phyloP scores from a whole-genome alignment of 139 green algal genomes.

The Axilococcus clingmanii region DNA sequence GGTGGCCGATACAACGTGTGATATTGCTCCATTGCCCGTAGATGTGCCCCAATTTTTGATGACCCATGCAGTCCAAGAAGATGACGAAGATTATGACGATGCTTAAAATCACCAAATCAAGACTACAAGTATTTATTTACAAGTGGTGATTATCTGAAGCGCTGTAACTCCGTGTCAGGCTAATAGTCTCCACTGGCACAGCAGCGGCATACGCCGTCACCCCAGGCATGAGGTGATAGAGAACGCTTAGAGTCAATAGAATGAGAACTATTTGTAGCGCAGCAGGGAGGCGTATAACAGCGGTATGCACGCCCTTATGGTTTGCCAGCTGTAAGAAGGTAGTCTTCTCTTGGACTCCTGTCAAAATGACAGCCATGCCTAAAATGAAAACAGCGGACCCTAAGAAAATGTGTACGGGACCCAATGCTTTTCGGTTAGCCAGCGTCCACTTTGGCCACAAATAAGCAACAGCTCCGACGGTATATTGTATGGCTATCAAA shows the following conservation, averaged over 20 bases:
- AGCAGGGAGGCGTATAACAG: slow-evolving; percentile 23
- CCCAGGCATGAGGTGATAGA: slow-evolving; percentile 23
- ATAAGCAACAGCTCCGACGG: slow-evolving; percentile 14
- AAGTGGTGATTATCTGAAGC: no score
- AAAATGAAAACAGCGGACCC: slow-evolving; percentile 14
- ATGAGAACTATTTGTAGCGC: slow-evolving; percentile 25
- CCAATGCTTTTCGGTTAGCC: slow-evolving; percentile 4
- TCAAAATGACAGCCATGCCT: slow-evolving; percentile 31
- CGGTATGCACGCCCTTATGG: slow-evolving; percentile 17
- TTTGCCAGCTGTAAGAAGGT: slow-evolving; percentile 40
- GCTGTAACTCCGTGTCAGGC: no score
- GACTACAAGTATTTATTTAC: no score
- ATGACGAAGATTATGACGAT: neutral
- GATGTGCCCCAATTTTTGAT: neutral
- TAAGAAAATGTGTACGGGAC: slow-evolving; percentile 28
- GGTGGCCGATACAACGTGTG: no score
- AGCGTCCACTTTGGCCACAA: slow-evolving; percentile 23
- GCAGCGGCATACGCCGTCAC: no score
- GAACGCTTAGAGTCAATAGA: slow-evolving; percentile 13
- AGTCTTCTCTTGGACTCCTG: slow-evolving; percentile 51
- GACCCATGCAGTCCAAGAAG: neutral
- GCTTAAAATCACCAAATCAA: neutral
- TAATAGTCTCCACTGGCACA: no score
- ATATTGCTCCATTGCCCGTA: neutral
- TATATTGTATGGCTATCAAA: slow-evolving; percentile 21